Percentiles rank a stretch among this genome's conserved stretches.
These are phyloP conservation scores for Taphrina populina DNA, from an alignment of 1,139 yeast genomes.

Conservation along the genomic window DNA sequence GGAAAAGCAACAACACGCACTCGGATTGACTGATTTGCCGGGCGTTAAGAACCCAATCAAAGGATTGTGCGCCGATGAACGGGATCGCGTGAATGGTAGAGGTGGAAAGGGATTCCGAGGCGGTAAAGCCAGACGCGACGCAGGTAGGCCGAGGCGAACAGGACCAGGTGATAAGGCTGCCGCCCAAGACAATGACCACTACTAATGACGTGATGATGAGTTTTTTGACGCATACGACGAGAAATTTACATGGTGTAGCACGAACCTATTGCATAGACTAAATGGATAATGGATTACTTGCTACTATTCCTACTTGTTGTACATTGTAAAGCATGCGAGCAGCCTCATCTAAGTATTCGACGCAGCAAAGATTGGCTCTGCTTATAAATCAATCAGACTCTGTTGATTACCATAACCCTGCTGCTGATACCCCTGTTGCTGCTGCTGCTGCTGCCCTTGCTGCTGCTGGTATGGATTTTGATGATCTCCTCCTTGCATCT, in stretches of 20 bases:
- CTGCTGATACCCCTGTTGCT: slow-evolving; percentile 16
- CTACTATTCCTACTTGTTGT: too few relatives aligned
- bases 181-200: neutral
- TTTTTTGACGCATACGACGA: too few relatives aligned
- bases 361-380: too few relatives aligned
- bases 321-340: too few relatives aligned
- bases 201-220: too few relatives aligned
- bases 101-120: slow-evolving; percentile 22
- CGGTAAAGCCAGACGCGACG: slow-evolving; percentile 22
- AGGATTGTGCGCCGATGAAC: slow-evolving; percentile 27
- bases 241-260: too few relatives aligned
- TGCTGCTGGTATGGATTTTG: slow-evolving; percentile 1
- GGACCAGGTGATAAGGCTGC: slow-evolving; percentile 14
- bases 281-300: too few relatives aligned
- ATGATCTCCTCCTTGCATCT: too few relatives aligned
- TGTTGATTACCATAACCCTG: slow-evolving; percentile 18
- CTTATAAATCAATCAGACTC: slow-evolving; percentile 30
- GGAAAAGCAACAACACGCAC: slow-evolving; percentile 9
- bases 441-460: slow-evolving; percentile 11
- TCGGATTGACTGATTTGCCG: slow-evolving; percentile 4
- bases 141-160: slow-evolving; percentile 20
- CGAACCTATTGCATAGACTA: too few relatives aligned
- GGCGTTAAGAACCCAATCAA: slow-evolving; percentile 27
- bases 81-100: slow-evolving; percentile 18
- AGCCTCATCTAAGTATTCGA: too few relatives aligned